These are phyloP conservation scores for Grigorovia transvaalensis DNA, from an alignment of 805 yeast genomes.

Conservation along the genomic window DNA sequence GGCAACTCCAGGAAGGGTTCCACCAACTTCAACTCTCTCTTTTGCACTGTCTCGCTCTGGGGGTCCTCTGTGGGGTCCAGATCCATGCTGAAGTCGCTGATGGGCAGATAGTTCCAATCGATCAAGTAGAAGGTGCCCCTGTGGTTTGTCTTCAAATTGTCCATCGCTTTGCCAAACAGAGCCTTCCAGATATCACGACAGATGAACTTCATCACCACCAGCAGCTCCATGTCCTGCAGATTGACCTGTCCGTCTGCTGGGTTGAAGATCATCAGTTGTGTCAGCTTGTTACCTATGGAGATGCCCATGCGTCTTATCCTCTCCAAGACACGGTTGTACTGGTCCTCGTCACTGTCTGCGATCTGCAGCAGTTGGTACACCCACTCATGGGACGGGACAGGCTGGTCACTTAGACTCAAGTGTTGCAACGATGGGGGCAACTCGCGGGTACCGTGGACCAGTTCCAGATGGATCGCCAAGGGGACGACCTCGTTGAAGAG, in stretches of 20 bases:
- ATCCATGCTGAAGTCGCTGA: slow-evolving; percentile 16
- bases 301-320: slow-evolving; percentile 66
- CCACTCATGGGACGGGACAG: slow-evolving; percentile 21
- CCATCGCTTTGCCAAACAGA: slow-evolving; percentile 78
- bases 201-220: slow-evolving; percentile 82
- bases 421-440: background rate
- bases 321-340: slow-evolving; percentile 41
- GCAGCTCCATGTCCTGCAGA: slow-evolving; percentile 46
- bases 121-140: slow-evolving; percentile 37
- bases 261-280: slow-evolving; percentile 37
- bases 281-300: slow-evolving; percentile 50
- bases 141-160: slow-evolving; percentile 85
- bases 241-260: slow-evolving; percentile 32
- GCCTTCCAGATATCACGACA: slow-evolving; percentile 87
- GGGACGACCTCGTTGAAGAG: slow-evolving; percentile 73
- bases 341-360: slow-evolving; percentile 24
- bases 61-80: background rate
- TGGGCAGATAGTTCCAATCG: slow-evolving; percentile 24
- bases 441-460: background rate
- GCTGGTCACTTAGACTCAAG: background rate
- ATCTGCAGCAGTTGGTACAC: slow-evolving; percentile 18
- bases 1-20: slow-evolving; percentile 28
- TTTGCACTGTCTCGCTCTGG: slow-evolving; percentile 2
- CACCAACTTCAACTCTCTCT: slow-evolving; percentile 17
- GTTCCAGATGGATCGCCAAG: slow-evolving; percentile 51